Evolutionary conservation across 306 rosid genomes (phyloP).

Genomic region (Citrullus mucosospermus): DNA sequence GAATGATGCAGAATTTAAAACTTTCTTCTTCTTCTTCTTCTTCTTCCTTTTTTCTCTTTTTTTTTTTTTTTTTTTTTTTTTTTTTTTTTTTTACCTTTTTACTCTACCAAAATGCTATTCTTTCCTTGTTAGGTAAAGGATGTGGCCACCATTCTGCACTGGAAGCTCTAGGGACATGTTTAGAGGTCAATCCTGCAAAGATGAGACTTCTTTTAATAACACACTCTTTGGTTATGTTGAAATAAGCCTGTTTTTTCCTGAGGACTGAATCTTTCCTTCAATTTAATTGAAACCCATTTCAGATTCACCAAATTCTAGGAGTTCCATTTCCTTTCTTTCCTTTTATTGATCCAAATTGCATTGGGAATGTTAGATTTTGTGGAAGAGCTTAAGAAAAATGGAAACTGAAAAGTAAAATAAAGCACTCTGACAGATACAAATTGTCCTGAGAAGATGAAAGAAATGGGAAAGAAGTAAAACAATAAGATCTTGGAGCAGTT

Average conservation of each 20-base stretch:
- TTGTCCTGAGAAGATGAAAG: background rate
- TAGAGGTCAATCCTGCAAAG: slow-evolving; percentile 51
- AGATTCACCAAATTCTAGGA: slow-evolving; percentile 1
- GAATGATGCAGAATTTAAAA: background rate
- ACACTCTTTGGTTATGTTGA: slow-evolving; percentile 23
- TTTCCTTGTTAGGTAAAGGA: slow-evolving; percentile 79
- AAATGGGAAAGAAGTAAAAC: background rate
- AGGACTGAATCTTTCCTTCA: slow-evolving; percentile 11
- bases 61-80: slow-evolving; percentile 1
- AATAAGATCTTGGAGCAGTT: background rate
- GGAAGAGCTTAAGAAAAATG: background rate
- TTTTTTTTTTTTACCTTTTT: slow-evolving; percentile 1
- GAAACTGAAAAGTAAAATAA: background rate
- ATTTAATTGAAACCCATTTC: background rate
- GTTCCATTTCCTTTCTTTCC: background rate
- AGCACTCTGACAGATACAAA: background rate
- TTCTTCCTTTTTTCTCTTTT: slow-evolving; percentile 8
- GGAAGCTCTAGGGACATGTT: slow-evolving; percentile 84
- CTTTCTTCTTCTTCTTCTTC: background rate
- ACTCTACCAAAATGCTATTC: slow-evolving; percentile 11
- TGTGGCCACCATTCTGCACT: slow-evolving; percentile 94
- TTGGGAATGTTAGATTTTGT: background rate
- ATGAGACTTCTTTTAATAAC: slow-evolving; percentile 34
- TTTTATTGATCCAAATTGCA: background rate
- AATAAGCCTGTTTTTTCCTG: slow-evolving; percentile 2